Evolutionary conservation across 345 rosid genomes (phyloP).

Genomic region (Citrus sinensis): DNA sequence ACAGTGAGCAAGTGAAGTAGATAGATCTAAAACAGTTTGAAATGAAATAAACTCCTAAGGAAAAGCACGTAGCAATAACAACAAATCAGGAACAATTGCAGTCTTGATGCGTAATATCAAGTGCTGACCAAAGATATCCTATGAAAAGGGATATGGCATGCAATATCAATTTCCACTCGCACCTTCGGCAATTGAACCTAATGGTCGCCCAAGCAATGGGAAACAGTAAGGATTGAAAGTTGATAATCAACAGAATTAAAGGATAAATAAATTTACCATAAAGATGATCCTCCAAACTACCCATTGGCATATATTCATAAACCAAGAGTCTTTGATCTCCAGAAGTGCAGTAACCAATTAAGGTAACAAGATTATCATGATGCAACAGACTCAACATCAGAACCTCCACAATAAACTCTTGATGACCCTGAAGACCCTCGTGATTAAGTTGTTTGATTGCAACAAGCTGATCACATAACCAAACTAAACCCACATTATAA

Average conservation of each 20-base stretch:
- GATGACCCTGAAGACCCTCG: conserved; percentile 85
- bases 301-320: conserved; percentile 92
- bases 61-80: not conserved
- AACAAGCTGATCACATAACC: conserved; percentile 55
- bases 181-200: not conserved
- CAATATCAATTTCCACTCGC: not conserved
- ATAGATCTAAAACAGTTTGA: not conserved
- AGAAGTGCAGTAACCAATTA: conserved; percentile 87
- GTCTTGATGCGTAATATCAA: not conserved
- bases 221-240: not conserved
- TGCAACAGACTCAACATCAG: conserved; percentile 93
- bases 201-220: not conserved
- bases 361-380: conserved; percentile 80
- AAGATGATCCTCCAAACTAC: conserved; percentile 95
- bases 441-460: conserved; percentile 90
- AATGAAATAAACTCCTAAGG: not conserved
- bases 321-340: conserved; percentile 97
- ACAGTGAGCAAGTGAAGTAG: not conserved
- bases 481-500: not conserved
- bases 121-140: not conserved
- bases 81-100: not conserved
- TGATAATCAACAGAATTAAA: not conserved
- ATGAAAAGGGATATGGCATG: not conserved
- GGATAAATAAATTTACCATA: conserved; percentile 50
- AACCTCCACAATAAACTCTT: conserved; percentile 94